These are phyloP conservation scores for Albizia julibrissin DNA, from an alignment of 306 rosid genomes.

Conservation along the genomic window DNA sequence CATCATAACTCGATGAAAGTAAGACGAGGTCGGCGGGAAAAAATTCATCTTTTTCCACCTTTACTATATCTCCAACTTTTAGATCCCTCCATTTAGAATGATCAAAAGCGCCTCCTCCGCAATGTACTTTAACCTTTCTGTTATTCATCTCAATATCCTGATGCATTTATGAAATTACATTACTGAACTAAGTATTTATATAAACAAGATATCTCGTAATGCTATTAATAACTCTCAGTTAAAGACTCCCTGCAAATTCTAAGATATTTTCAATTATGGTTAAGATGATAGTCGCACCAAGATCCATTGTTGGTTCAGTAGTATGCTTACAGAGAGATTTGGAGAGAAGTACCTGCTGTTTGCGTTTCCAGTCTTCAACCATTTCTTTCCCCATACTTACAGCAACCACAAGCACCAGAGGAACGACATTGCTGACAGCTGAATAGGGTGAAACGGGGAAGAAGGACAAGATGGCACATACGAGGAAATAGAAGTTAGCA, in stretches of 20 bases:
- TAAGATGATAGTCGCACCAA: too few species aligned
- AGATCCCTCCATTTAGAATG: conserved; percentile 73
- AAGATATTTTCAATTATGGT: too few species aligned
- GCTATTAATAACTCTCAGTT: not conserved
- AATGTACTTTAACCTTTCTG: conserved; percentile 66
- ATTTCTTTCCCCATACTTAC: conserved; percentile 81
- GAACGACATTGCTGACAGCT: conserved; percentile 68
- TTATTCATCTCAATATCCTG: conserved; percentile 94
- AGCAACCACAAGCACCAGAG: conserved; percentile 82
- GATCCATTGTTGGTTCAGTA: too few species aligned
- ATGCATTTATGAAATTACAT: conserved; percentile 31
- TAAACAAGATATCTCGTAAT: not conserved
- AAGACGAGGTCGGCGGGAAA: conserved; percentile 94
- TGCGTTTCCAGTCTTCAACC: conserved; percentile 79
- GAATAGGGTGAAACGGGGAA: conserved; percentile 82
- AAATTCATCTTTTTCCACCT: conserved; percentile 78
- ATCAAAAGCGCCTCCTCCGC: conserved; percentile 58
- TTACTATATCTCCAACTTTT: conserved; percentile 80
- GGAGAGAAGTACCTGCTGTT: conserved; percentile 55
- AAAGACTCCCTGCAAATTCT: not conserved
- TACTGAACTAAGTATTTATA: conserved; percentile 23
- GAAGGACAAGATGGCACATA: conserved; percentile 75
- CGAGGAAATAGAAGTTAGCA: conserved; percentile 82
- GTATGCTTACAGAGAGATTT: not conserved
- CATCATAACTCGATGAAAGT: conserved; percentile 86